Conservation (phyloP, 2,329 filamentous ascomycete genomes). For the Fusarium sp. region DNA sequence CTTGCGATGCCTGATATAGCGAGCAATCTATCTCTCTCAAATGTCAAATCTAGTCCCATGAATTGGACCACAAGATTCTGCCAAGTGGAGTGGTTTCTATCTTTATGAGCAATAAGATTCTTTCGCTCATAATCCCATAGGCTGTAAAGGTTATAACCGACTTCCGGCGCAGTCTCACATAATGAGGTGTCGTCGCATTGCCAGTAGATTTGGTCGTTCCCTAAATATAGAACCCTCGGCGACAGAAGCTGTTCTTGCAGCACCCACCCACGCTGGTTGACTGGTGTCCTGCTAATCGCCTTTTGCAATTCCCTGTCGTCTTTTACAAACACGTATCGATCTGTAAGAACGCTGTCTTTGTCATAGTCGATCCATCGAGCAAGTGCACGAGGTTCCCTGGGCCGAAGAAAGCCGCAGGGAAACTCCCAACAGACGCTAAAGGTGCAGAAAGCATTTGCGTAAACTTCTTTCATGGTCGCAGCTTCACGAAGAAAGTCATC, state of each 20-base stretch:
- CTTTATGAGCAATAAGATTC: too few relatives aligned
- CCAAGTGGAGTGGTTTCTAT: too few relatives aligned
- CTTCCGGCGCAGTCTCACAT: not conserved
- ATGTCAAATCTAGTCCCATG: not conserved
- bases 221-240: not conserved
- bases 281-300: not conserved
- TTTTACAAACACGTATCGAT: not conserved
- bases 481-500: not conserved
- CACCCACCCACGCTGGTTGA: constrained; percentile 10
- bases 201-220: constrained; percentile 4
- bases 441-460: constrained; percentile 1
- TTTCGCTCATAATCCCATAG: too few relatives aligned
- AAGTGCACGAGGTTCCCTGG: not conserved
- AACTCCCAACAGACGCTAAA: constrained; percentile 1
- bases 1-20: not conserved
- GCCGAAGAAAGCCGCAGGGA: not conserved
- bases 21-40: not conserved
- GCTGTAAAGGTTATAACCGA: too few relatives aligned
- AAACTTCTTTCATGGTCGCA: not conserved
- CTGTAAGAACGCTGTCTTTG: not conserved
- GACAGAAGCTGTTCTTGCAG: constrained; percentile 8
- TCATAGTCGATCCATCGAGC: not conserved
- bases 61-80: not conserved
- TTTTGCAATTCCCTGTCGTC: not conserved
- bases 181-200: not conserved